Percentiles rank a stretch among this genome's conserved stretches.
These are phyloP conservation scores for Didymella exigua DNA, from an alignment of 2,329 filamentous ascomycete genomes.

Conservation along the genomic window DNA sequence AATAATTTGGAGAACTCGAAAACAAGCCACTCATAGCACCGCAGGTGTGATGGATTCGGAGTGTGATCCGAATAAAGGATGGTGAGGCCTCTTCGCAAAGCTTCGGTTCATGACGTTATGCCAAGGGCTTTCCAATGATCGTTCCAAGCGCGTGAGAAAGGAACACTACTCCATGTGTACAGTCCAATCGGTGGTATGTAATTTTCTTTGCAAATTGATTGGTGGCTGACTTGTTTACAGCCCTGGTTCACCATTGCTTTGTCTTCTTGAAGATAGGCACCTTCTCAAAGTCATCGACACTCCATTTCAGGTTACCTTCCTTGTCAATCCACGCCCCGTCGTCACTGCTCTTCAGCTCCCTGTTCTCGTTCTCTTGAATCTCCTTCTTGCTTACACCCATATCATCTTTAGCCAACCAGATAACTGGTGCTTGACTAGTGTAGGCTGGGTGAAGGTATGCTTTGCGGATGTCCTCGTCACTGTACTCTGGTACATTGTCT, in stretches of 20 bases:
- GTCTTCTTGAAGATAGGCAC: slow-evolving; percentile 42
- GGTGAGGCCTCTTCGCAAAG: background rate
- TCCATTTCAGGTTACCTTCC: slow-evolving; percentile 39
- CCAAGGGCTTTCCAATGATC: background rate
- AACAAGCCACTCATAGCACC: background rate
- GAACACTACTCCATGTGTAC: background rate
- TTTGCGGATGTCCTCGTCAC: slow-evolving; percentile 41
- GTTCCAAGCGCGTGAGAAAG: background rate
- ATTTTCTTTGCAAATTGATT: background rate
- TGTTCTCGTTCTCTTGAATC: slow-evolving; percentile 37
- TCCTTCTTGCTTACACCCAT: slow-evolving; percentile 43
- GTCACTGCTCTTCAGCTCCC: slow-evolving; percentile 37
- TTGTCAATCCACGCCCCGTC: slow-evolving; percentile 45
- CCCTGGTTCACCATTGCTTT: slow-evolving; percentile 32
- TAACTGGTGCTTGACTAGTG: slow-evolving; percentile 40
- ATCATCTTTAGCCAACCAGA: slow-evolving; percentile 43
- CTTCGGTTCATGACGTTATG: slow-evolving; percentile 6
- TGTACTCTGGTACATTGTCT: slow-evolving; percentile 41
- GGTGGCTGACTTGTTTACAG: background rate
- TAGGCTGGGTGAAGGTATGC: slow-evolving; percentile 46
- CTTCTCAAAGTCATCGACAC: slow-evolving; percentile 38
- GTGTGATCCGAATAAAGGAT: background rate
- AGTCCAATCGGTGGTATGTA: background rate
- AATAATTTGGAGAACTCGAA: background rate
- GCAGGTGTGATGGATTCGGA: background rate